Percentiles rank a stretch among this genome's conserved stretches.
Conservation (phyloP, 306 rosid genomes). For the Herpetospermum pedunculosum region DNA sequence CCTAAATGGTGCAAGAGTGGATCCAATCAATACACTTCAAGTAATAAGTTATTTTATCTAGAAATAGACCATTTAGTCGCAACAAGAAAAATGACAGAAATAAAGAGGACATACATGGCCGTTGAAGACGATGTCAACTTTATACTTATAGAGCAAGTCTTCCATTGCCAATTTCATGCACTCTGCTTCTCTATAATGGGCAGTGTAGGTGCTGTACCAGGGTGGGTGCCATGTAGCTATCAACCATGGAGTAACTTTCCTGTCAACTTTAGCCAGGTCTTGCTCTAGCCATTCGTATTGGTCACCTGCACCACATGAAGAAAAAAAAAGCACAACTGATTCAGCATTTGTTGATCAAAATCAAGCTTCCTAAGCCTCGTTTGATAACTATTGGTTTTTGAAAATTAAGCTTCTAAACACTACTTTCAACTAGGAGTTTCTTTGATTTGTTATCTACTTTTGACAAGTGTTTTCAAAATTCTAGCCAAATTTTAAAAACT, state of each 20-base stretch:
- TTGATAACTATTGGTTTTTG: no score
- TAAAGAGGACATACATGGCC: slow-evolving; percentile 59
- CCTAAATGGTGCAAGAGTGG: not conserved
- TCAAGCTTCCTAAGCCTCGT: no score
- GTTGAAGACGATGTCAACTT: slow-evolving; percentile 75
- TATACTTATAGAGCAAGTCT: slow-evolving; percentile 49
- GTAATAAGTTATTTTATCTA: not conserved
- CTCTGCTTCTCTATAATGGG: slow-evolving; percentile 88
- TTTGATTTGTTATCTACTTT: no score
- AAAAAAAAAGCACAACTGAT: not conserved
- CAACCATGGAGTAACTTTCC: slow-evolving; percentile 87
- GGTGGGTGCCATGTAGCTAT: slow-evolving; percentile 86
- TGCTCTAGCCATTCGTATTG: slow-evolving; percentile 76
- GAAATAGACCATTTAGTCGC: not conserved
- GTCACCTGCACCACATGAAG: slow-evolving; percentile 29
- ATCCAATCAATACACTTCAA: not conserved
- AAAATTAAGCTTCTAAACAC: no score
- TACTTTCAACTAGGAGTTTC: no score
- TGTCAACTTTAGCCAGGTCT: slow-evolving; percentile 61
- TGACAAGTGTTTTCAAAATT: no score
- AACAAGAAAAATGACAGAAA: not conserved
- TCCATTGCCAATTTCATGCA: slow-evolving; percentile 86
- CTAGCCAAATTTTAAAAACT: no score
- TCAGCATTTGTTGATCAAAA: not conserved
- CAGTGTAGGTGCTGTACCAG: slow-evolving; percentile 79